A percentile compares a stretch with the other conserved stretches of the same genome.
Conservation (phyloP, 1,284 basidiomycete genomes). For the Anthracocystis setariae region DNA sequence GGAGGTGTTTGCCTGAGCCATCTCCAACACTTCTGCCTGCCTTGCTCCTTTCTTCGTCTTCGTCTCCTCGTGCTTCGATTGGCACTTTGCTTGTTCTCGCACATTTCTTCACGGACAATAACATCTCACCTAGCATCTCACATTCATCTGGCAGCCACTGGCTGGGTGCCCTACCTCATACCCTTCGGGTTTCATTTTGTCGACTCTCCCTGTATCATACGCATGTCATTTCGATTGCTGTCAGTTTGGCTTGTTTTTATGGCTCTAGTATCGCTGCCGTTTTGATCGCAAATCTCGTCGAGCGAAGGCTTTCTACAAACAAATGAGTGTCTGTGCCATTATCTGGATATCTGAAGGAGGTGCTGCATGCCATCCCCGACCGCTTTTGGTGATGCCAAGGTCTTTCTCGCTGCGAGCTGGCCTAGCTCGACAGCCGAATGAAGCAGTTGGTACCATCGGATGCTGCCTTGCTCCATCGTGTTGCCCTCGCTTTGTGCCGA, state of each 20-base stretch:
- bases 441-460: conserved; percentile 5
- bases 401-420: conserved; percentile 38
- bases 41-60: no score
- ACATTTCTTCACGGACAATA: not conserved
- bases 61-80: no score
- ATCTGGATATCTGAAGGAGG: conserved; percentile 3
- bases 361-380: conserved; percentile 37
- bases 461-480: not conserved
- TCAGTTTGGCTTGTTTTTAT: not conserved
- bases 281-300: no score
- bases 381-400: conserved; percentile 25
- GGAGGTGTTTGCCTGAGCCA: conserved; percentile 21
- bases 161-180: conserved; percentile 4
- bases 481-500: not conserved
- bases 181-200: not conserved
- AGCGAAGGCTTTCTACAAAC: no score
- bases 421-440: conserved; percentile 27
- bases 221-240: conserved; percentile 1
- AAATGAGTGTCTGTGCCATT: no score
- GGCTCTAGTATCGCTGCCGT: no score
- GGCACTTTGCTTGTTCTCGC: not conserved
- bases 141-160: conserved; percentile 2
- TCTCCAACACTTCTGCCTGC: no score
- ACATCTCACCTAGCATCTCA: not conserved
- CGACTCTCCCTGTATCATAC: not conserved